Percentiles rank a stretch among this genome's conserved stretches.
Conservation (phyloP, 352 stramenopile species). For the Aphanomyces astaci region DNA sequence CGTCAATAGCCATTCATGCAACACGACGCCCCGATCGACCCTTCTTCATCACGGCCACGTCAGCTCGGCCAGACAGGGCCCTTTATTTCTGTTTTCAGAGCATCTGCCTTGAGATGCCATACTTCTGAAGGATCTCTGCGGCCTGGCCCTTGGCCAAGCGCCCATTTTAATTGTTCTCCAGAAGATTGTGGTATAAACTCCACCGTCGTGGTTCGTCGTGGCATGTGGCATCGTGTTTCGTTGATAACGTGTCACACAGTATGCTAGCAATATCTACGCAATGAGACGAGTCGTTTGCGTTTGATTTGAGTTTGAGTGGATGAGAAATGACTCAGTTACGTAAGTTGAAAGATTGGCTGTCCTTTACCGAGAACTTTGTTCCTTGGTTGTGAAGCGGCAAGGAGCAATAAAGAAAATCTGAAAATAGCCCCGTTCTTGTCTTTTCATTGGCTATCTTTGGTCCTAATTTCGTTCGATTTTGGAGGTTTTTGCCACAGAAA, state of each 20-base stretch:
- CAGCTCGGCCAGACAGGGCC: not conserved
- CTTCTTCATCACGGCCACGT: not conserved
- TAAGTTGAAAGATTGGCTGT: not conserved
- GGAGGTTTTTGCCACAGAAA: not conserved
- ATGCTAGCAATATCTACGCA: not conserved
- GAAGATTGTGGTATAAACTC: constrained; percentile 1
- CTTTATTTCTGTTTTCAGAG: not conserved
- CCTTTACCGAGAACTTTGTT: not conserved
- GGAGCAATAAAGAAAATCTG: not conserved
- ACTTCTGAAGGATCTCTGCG: not conserved
- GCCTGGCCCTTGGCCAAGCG: not conserved
- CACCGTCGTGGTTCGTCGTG: not conserved
- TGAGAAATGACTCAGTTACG: not conserved
- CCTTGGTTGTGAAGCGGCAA: not conserved
- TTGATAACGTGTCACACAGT: not conserved
- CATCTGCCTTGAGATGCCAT: constrained; percentile 8
- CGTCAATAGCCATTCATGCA: no score
- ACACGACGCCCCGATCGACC: not conserved
- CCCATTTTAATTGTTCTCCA: not conserved
- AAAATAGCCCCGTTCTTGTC: not conserved
- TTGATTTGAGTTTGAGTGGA: not conserved
- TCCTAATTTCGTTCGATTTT: not conserved
- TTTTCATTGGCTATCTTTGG: not conserved
- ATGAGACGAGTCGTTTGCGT: not conserved
- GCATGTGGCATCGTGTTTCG: not conserved